Percentiles rank a stretch among this genome's conserved stretches.
phyloP scores from a whole-genome alignment of 768 basidiomycete species.

The Boletus coccyginus region DNA sequence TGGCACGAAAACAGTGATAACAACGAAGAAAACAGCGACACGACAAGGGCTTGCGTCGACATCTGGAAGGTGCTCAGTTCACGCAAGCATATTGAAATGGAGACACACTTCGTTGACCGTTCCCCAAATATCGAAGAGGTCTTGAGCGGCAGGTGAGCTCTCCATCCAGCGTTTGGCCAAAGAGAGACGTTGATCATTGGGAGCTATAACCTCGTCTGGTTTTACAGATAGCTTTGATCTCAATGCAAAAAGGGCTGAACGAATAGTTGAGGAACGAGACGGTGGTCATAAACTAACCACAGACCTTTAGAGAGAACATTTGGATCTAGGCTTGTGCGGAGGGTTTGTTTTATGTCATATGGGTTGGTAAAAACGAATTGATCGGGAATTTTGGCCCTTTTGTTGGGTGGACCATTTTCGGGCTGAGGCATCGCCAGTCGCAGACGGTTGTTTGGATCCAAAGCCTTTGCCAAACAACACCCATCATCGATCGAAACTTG shows the following conservation, averaged over 20 bases:
- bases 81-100: neutral
- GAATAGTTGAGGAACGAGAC: neutral
- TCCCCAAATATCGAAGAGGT: constrained; percentile 67
- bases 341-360: constrained; percentile 22
- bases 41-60: constrained; percentile 40
- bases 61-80: constrained; percentile 30
- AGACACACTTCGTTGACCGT: constrained; percentile 45
- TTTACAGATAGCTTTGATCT: constrained; percentile 55
- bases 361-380: constrained; percentile 17
- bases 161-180: constrained; percentile 66
- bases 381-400: constrained; percentile 20
- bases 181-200: constrained; percentile 58
- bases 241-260: constrained; percentile 46
- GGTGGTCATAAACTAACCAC: neutral
- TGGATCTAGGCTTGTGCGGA: constrained; percentile 15
- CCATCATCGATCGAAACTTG: no score
- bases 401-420: constrained; percentile 12
- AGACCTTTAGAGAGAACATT: constrained; percentile 23
- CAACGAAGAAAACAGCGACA: constrained; percentile 57
- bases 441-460: constrained; percentile 24
- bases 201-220: constrained; percentile 46
- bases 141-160: constrained; percentile 49
- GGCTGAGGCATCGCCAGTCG: constrained; percentile 14
- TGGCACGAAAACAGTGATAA: constrained; percentile 64
- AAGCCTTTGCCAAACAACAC: constrained; percentile 25